Evolutionary conservation across 73 alveolate genomes (phyloP), one percentile per base, ranked within the genome.

Genomic region (Paramecium octaurelia): DNA sequence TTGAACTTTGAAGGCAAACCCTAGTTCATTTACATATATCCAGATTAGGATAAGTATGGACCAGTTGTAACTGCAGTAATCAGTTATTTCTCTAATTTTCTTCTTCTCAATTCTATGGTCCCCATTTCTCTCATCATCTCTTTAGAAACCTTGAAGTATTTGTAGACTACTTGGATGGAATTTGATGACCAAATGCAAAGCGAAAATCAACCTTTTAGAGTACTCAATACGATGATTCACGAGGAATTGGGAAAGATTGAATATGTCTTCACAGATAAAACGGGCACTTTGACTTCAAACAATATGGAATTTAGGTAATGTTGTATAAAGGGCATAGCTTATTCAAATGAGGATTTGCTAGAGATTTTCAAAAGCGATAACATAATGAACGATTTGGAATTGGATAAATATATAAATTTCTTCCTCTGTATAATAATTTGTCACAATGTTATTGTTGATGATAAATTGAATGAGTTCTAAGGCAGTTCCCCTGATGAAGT

Each of bases 401-500:
- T 64, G 64, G 76, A 87, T 14, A 80, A 96, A 73, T 87, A 96
- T 43, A 92, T 95, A 48, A 75, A 94, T 27, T 97, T 97, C 84
- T 95, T 97, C 96, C 71, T 95, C 7, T 83, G 88, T 27, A 71
- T 94, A 8, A 77, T 93, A 8, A 69, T 94, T 16, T 95, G 98
- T 50, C 97, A 94, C 31, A 97, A 95, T 24, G 96, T 96, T 20
- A 95, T 97, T 48, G 88, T 97, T 29, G 97, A 94, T 43, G 95
- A 93, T 86, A 94, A 92, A 75, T 58, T 92, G 1, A 70, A 95
- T 75, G 92, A 93, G 40, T 97, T 94, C 75, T 94, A 96, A 80
- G 99, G 99, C 9, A 91, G 95, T 38, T 96, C 98, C 35, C 99
- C 99, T 1, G 99, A 97, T 95, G 99, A 97, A 95, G 97, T 97